Base-by-base conservation (phyloP, 2,329 filamentous ascomycete species). In the Shiraia sp. region DNA sequence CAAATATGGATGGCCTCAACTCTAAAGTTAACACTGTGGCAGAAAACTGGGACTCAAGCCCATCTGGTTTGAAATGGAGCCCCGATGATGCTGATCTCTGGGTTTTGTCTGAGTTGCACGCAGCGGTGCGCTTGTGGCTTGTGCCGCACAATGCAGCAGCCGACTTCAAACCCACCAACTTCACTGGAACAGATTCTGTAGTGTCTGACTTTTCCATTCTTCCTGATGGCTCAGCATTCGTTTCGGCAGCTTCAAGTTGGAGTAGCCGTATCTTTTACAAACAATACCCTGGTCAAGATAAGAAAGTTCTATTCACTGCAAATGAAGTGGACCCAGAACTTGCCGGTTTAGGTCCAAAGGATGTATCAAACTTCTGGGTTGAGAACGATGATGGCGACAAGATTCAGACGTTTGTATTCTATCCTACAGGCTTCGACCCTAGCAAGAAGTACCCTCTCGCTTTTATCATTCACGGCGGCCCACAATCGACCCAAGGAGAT, bases 391-490 rank as follows among this genome's bases (percentile, higher is more conserved):
- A 80, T 32, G 73, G 70, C 33, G 69, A 73, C 32, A 38, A 52
- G 35, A 80, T 88, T 14, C 87, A 90, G 53, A 82, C 85, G 0
- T 80, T 86, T 55, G 79, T 86, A 9, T 75, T 88, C 61, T 81
- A 79, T 42, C 87, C 78, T 51, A 66, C 71, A 8, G 62, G 79
- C 57, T 95, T 92, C 61, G 79, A 88, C 62, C 69, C 79, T 5
- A 75, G 69, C 16, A 86, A 88, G 69, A 89, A 82, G 53, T 95
- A 92, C 59, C 90, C 89, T 0, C 73, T 95, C 3, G 81, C 85
- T 2, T 85, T 90, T 62, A 74, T 90, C 36, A 87, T 95, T 47
- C 90, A 95, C 63, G 90, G 90, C 41, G 90, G 90, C 0, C 89
- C 89, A 0, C 88, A 93, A 63, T 79, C 81, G 14, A 80, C 86